Base-by-base conservation (phyloP, 1,139 yeast genomes). In the Debaryomyces coudertii region DNA sequence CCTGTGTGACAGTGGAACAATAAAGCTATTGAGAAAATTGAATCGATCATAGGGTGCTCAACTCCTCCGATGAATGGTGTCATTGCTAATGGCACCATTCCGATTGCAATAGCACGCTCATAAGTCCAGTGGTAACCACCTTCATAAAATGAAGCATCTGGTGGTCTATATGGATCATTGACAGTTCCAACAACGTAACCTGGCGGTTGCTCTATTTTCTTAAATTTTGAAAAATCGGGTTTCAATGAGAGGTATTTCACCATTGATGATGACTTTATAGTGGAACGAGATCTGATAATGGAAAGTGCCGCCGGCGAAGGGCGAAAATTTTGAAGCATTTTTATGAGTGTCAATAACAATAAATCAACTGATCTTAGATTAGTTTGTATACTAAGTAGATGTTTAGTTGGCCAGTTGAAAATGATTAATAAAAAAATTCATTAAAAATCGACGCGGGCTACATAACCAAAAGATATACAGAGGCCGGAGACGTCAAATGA, bases 91-190 rank as follows among this genome's bases (percentile, higher is more conserved):
- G 95, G 95, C 29, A 85, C 68, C 69, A 85, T 63, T 12, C 82
- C 79, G 34, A 82, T 66, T 16, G 88, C 71, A 29, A 85, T 76
- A 7, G 73, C 50, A 63, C 84, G 78, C 66, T 87, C 93, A 49
- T 77, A 69, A 42, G 84, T 78, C 95, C 95, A 87, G 68, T 86
- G 93, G 53, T 73, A 69, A 8, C 89, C 82, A 25, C 93, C 93
- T 53, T 85, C 84, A 22, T 65, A 52, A 56, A 73, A 80, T 53
- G 74, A 69, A 11, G 83, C 65, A 41, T 71, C 63, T 44, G 93
- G 93, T 7, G 81, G 76, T 6, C 74, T 71, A 57, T 79, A 83
- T 18, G 93, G 88, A 52, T 87, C 93, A 61, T 87, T 87, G 35
- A 86, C 90, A 5, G 87, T 80, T 23, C 92, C 95, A 33, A 82